These are phyloP conservation scores for Circinella umbellata DNA, from an alignment of 371 early-diverging fungal species.

Conservation along the genomic window DNA sequence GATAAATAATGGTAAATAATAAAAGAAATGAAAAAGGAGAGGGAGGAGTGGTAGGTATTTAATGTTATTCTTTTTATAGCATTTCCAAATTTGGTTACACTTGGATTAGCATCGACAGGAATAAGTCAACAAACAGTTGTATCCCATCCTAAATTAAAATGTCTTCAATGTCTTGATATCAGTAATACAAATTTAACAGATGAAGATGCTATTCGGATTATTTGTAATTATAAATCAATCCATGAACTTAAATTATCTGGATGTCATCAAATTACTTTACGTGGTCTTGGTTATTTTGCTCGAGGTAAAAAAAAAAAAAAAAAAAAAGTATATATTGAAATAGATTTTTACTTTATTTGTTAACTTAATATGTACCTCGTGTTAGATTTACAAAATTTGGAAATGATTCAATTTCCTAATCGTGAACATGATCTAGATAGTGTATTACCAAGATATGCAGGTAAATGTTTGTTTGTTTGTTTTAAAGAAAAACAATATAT, in stretches of 20 bases:
- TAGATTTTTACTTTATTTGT: no score
- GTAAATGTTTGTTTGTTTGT: constrained; percentile 13
- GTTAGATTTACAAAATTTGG: constrained; percentile 31
- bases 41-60: no score
- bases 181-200: constrained; percentile 35
- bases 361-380: background rate
- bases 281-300: constrained; percentile 34
- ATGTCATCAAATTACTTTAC: constrained; percentile 30
- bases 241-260: constrained; percentile 36
- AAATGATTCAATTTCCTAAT: constrained; percentile 41
- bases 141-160: constrained; percentile 1
- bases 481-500: no score
- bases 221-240: constrained; percentile 27
- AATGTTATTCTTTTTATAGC: constrained; percentile 16
- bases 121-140: constrained; percentile 18
- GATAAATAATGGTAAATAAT: constrained; percentile 27
- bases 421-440: constrained; percentile 43
- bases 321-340: no score
- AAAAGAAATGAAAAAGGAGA: no score
- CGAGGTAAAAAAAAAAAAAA: no score
- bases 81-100: constrained; percentile 27
- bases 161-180: constrained; percentile 31
- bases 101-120: constrained; percentile 32
- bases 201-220: constrained; percentile 27
- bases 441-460: constrained; percentile 34